Conservation (phyloP, 225 moss, liverwort and hornwort species). For the Takakia lepidozioides region DNA sequence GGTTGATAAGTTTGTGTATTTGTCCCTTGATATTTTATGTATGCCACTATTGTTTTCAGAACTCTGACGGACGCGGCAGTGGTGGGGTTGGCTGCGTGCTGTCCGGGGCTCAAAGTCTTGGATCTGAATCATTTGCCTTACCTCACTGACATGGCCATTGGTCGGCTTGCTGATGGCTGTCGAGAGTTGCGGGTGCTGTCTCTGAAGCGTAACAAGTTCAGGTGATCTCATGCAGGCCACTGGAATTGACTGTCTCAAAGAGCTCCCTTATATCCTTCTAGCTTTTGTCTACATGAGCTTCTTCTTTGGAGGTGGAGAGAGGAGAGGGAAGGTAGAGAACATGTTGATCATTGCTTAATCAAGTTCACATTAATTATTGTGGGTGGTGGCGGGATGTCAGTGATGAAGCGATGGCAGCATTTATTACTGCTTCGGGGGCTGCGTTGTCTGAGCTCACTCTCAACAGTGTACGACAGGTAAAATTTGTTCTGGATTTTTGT, state of each 20-base stretch:
- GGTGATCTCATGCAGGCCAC: no score
- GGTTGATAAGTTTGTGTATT: background rate
- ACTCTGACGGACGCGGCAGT: slow-evolving; percentile 36
- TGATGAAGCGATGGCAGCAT: slow-evolving; percentile 40
- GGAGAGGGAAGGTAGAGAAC: no score
- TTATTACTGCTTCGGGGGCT: slow-evolving; percentile 26
- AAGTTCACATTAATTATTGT: background rate
- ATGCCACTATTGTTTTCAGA: slow-evolving; percentile 5
- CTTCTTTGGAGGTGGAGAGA: no score
- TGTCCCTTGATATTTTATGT: background rate
- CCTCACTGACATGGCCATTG: slow-evolving; percentile 33
- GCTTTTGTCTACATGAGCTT: no score
- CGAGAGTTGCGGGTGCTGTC: slow-evolving; percentile 16
- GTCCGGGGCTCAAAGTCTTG: slow-evolving; percentile 24
- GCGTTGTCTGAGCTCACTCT: slow-evolving; percentile 29
- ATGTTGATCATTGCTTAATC: no score
- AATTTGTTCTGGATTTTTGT: background rate
- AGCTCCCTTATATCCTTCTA: no score
- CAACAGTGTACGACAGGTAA: slow-evolving; percentile 31
- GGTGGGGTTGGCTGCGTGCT: slow-evolving; percentile 30
- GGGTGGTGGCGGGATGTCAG: slow-evolving; percentile 4
- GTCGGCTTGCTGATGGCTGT: slow-evolving; percentile 25
- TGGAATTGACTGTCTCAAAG: no score
- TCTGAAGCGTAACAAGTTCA: slow-evolving; percentile 41
- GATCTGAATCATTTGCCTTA: slow-evolving; percentile 24